Evolutionary conservation across 202 grass and related monocot genomes (phyloP).

Genomic region (Digitaria exilis): DNA sequence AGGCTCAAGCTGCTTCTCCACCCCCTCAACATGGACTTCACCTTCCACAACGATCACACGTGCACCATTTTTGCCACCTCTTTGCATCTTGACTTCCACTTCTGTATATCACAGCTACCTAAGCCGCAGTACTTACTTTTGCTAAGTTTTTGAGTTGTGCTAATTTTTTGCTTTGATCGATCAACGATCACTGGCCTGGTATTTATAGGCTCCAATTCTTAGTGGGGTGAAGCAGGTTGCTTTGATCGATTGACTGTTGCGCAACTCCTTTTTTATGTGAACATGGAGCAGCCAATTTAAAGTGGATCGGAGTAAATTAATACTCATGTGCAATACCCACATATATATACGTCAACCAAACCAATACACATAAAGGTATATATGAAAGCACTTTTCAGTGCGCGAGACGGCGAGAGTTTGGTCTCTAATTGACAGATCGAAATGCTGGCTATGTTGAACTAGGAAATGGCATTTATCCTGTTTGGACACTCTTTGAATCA

Average conservation of each 20-base stretch:
- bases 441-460: not conserved
- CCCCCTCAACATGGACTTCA: constrained; percentile 18
- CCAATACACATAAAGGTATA: not conserved
- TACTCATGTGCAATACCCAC: not conserved
- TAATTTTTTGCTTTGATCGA: not conserved
- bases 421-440: not conserved
- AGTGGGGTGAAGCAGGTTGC: not conserved
- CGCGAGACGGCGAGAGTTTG: constrained; percentile 4
- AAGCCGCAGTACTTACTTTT: not conserved
- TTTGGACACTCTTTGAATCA: not conserved
- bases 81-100: not conserved
- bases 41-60: not conserved
- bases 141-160: not conserved
- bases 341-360: not conserved
- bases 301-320: not conserved
- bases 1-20: not conserved
- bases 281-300: not conserved
- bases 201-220: constrained; percentile 17
- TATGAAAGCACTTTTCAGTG: not conserved
- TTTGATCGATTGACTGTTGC: not conserved
- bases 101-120: not conserved
- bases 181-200: not conserved
- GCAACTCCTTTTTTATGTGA: not conserved
- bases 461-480: not conserved
- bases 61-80: not conserved